Evolutionary conservation across 306 rosid genomes (phyloP), one percentile per base, ranked within the genome.

Genomic region (Begonia masoniana): DNA sequence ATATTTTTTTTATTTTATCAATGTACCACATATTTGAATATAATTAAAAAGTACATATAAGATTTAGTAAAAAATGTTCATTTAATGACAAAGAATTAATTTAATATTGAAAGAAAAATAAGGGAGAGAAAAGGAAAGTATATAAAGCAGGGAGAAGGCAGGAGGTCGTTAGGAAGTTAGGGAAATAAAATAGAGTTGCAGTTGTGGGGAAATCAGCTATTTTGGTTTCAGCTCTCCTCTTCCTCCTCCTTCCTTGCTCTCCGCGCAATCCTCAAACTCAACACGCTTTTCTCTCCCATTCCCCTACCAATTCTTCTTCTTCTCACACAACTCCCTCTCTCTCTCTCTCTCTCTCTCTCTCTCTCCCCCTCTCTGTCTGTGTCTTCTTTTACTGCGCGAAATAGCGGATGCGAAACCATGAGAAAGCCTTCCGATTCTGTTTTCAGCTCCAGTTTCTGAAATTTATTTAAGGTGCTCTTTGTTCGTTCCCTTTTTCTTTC

Each of bases 251-350:
- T 60, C 76, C 82, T 78, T 62, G 58, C 68, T 69, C 80, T 76
- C 74, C 87, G 94, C 80, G 47, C 52, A 68, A 66, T 79, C 84
- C 96, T 72, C 56, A 59, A 74, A 74, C 63, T 77, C 75, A 43
- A 68, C 75, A 74, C 83, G 67, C 43, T 67, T 75, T 79, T 77
- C 86, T 82, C 93, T 76, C 86, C 55, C 51, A 73, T 72, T 66
- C 63, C 50, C 42, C 48, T 45, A 10, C 31, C 47, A 12, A 36
- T 50, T 47, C 51, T 31, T 31, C 8, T 31, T 31, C 39, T 31
- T 31, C 39, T 31, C 39, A 31, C 39, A 31, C 39, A 31, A 31
- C 39, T 31, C 42, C 45, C 50, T 26, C 31, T n/a, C 62, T 35
- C 42, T 50, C 50, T 26, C 31, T n/a, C 62, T 35, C 15, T 49